Evolutionary conservation across 2,329 filamentous ascomycete species (phyloP).

Genomic region (Ascochyta viciae-villosae): DNA sequence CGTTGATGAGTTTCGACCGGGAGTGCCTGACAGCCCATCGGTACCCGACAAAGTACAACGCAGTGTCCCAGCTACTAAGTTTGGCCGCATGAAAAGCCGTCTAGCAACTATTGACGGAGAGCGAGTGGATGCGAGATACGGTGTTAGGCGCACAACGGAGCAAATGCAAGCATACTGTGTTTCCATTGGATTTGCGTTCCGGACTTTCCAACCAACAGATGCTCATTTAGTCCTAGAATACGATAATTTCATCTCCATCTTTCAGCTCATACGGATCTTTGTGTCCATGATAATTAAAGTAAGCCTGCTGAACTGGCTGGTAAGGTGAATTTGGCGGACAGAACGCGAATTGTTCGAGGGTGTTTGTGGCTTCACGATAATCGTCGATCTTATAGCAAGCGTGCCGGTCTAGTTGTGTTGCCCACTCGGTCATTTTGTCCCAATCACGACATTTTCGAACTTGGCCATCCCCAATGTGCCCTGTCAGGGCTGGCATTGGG

Average conservation of each 20-base stretch:
- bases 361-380: conserved; percentile 46
- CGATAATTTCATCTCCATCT: conserved; percentile 20
- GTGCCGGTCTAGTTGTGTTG: conserved; percentile 38
- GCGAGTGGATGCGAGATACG: background rate
- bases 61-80: conserved; percentile 2
- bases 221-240: conserved; percentile 19
- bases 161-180: background rate
- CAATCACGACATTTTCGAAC: conserved; percentile 43
- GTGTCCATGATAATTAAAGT: conserved; percentile 45
- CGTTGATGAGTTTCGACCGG: background rate
- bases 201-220: background rate
- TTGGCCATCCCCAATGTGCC: conserved; percentile 38
- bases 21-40: background rate
- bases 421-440: conserved; percentile 43
- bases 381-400: conserved; percentile 46
- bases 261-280: conserved; percentile 40
- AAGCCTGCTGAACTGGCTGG: conserved; percentile 35
- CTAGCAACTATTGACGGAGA: background rate
- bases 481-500: conserved; percentile 39
- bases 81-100: background rate
- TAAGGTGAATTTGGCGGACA: conserved; percentile 44
- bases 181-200: background rate
- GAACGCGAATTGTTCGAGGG: conserved; percentile 44
- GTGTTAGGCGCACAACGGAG: background rate
- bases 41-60: background rate